These are phyloP conservation scores for Sanghuangporus baumii DNA, from an alignment of 1,284 basidiomycete species.

Conservation along the genomic window DNA sequence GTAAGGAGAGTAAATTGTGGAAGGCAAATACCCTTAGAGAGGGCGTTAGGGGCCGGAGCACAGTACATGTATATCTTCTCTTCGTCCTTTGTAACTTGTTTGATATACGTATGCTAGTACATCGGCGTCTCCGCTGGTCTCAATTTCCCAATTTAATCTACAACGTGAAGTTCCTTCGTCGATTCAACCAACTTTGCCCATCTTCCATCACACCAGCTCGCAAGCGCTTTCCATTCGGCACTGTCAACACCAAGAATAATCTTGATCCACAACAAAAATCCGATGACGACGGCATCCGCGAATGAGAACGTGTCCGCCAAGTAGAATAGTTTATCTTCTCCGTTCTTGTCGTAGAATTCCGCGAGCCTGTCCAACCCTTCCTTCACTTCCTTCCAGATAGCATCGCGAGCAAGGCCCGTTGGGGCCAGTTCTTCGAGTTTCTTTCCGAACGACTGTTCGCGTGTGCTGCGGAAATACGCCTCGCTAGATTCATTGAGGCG, in stretches of 20 bases:
- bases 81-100: no score
- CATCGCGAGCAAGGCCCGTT: constrained; percentile 1
- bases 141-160: not conserved
- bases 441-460: constrained; percentile 30
- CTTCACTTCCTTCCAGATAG: constrained; percentile 29
- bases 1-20: no score
- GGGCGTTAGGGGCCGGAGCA: no score
- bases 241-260: constrained; percentile 29
- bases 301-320: constrained; percentile 28
- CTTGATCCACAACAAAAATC: constrained; percentile 28
- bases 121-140: not conserved
- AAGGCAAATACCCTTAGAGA: no score
- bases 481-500: constrained; percentile 27
- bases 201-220: constrained; percentile 31
- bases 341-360: constrained; percentile 22
- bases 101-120: no score
- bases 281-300: constrained; percentile 32
- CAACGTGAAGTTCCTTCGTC: constrained; percentile 27
- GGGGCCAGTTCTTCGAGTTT: constrained; percentile 30
- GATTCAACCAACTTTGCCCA: constrained; percentile 32
- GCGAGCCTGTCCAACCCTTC: constrained; percentile 26
- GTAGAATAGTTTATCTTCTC: constrained; percentile 21
- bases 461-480: constrained; percentile 34
- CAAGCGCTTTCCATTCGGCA: constrained; percentile 33
- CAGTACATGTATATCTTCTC: no score